Evolutionary conservation across 306 rosid genomes (phyloP), one percentile per base, ranked within the genome.

Genomic region (Bauhinia variegata): DNA sequence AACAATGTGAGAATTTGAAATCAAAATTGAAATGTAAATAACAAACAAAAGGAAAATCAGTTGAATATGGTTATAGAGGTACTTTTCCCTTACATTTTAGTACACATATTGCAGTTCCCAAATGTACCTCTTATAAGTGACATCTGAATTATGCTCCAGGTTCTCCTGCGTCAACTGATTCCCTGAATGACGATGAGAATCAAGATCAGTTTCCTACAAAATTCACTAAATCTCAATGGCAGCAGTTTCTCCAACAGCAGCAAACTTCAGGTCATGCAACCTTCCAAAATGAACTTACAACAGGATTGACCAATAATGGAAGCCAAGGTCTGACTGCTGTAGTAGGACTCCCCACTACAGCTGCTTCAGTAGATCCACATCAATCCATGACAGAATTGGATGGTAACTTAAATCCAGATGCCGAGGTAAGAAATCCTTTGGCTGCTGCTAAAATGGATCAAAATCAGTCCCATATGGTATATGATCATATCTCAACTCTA

Each of bases 251-350:
- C 14, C 44, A 19, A n/a, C 8, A n/a, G 68, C 55, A 11, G 32
- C 44, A 30, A 60, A 17, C 33, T 28, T 53, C 33, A 7, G 51
- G 18, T n/a, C 5, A 14, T 33, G 64, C 52, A 57, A 63, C 41
- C 50, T 55, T 18, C 12, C n/a, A 11, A 43, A 43, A 46, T 4
- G 46, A 60, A 10, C 23, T 59, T 30, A 60, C 49, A 34, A 54
- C 18, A 39, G 31, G 52, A 17, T 58, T 65, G 14, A n/a, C 15
- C 60, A 19, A 36, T 5, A 5, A 28, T 18, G 68, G 54, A 30
- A 41, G 10, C 4, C 69, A 77, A 62, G 8, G 71, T 33, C 34
- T 76, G 41, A 62, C 56, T n/a, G 11, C 69, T 33, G 8, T 28
- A 8, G 39, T n/a, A 4, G 33, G 66, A 37, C 53, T n/a, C 51